Evolutionary conservation across 78 protist species (phyloP), one percentile per base, ranked within the genome.

Genomic region (Dictyostelium intermedium): DNA sequence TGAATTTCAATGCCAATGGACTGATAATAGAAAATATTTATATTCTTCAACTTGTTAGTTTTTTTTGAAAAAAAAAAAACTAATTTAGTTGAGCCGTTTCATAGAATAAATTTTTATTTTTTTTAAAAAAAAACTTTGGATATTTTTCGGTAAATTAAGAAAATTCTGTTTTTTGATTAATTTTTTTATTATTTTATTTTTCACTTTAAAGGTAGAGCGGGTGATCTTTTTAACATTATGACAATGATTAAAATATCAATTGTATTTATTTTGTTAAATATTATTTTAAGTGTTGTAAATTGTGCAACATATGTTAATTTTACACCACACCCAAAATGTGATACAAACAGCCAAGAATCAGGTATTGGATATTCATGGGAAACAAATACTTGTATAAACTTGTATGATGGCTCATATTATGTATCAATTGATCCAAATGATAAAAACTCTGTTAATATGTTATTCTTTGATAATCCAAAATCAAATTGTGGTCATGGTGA

Each of bases 321-420:
- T 77, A 34, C 34, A 23, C 82, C 82, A 35, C 82, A 77, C 9
- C 50, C 50, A 77, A 77, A 77, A n/a, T 77, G 82, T 41, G n/a
- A 27, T 5, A 74, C 47, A 13, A 14, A 77, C 7, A 14, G 9
- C 11, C 30, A 41, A 18, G 82, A 34, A 41, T n/a, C 23, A n/a
- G 82, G 82, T 3, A 77, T 77, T 10, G 82, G 82, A n/a, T 77
- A 77, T 43, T n/a, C 37, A 5, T 77, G 82, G 82, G n/a, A 32
- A 16, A 77, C 60, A 0, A 25, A 43, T 11, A 77, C n/a, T 3
- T 77, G 82, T 41, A 66, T 66, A 8, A 6, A n/a, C 37, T 27
- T 66, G 6, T 13, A 25, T 32, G 82, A 72, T 34, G 79, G 82
- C 11, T 20, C 34, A 10, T 77, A 77, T 77, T 77, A 39, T 39